Percentiles rank a stretch among this genome's conserved stretches.
These are phyloP conservation scores for Aspergillus clavatus DNA, from an alignment of 2,329 filamentous ascomycete species.

Conservation along the genomic window DNA sequence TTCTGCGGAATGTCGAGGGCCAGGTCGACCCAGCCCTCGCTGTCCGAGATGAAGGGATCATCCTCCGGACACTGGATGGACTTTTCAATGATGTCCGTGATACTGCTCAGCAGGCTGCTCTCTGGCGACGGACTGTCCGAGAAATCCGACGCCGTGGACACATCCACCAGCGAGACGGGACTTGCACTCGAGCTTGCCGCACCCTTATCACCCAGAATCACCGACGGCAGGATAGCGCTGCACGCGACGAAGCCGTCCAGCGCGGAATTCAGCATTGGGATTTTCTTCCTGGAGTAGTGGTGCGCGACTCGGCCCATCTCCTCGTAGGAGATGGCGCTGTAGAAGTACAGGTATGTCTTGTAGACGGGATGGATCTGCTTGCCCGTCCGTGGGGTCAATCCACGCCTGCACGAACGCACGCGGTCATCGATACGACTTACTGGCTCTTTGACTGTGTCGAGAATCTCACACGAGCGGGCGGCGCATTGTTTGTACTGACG, in stretches of 20 bases:
- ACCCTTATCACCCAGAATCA: constrained; percentile 1
- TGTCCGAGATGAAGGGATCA: constrained; percentile 25
- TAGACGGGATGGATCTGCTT: constrained; percentile 32
- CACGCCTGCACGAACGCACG: too few relatives aligned
- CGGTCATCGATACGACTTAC: constrained; percentile 24
- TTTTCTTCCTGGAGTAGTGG: constrained; percentile 43
- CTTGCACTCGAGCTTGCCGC: not conserved
- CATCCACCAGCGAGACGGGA: constrained; percentile 4
- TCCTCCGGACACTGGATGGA: constrained; percentile 14
- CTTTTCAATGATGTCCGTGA: constrained; percentile 27
- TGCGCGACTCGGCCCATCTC: constrained; percentile 45
- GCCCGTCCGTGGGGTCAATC: too few relatives aligned
- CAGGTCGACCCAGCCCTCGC: constrained; percentile 2
- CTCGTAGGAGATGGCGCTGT: constrained; percentile 45
- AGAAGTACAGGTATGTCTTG: constrained; percentile 43
- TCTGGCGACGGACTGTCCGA: constrained; percentile 11
- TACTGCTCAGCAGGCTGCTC: constrained; percentile 17
- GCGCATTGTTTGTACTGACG: constrained; percentile 41
- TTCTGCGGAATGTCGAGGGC: not conserved
- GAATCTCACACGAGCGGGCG: constrained; percentile 27
- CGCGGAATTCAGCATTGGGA: constrained; percentile 38
- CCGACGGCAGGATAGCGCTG: constrained; percentile 23
- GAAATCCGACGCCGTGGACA: constrained; percentile 8
- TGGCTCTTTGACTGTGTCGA: constrained; percentile 21
- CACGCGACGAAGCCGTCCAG: constrained; percentile 37